A percentile compares a stretch with the other conserved stretches of the same genome.
Evolutionary conservation across 164 flowering plant species (phyloP).

Genomic region (Cinnamomum chago): DNA sequence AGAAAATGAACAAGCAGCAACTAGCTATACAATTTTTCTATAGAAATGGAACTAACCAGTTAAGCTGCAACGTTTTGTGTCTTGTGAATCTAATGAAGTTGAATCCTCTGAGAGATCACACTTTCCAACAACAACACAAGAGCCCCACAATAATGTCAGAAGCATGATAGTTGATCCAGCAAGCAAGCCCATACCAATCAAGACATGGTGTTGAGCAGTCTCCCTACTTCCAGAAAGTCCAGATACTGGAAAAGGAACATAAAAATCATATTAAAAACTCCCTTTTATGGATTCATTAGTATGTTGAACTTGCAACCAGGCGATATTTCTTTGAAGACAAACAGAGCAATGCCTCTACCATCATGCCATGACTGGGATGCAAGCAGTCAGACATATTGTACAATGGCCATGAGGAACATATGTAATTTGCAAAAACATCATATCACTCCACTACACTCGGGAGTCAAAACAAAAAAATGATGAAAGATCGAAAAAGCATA

Average conservation of each 20-base stretch:
- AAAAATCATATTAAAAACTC: too few relatives aligned
- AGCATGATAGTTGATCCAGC: conserved; percentile 99
- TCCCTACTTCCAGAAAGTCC: conserved; percentile 78
- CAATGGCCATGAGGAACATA: background rate
- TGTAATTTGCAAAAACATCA: background rate
- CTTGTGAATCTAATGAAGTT: conserved; percentile 41
- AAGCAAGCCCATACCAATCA: conserved; percentile 95
- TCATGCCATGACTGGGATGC: background rate
- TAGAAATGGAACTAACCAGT: conserved; percentile 36
- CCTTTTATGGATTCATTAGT: too few relatives aligned
- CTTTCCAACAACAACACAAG: conserved; percentile 82
- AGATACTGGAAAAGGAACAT: conserved; percentile 47
- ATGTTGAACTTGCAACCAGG: background rate
- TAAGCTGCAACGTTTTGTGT: conserved; percentile 40
- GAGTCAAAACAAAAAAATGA: too few relatives aligned
- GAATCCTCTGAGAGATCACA: conserved; percentile 52
- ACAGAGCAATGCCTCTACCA: background rate
- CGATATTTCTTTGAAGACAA: too few relatives aligned
- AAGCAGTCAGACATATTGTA: background rate
- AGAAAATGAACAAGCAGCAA: background rate
- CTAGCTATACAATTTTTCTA: background rate
- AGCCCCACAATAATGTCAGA: conserved; percentile 81
- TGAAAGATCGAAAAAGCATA: too few relatives aligned
- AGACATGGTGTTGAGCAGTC: conserved; percentile 80
- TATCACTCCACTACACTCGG: too few relatives aligned